phyloP scores from a whole-genome alignment of 2,329 filamentous ascomycete genomes.

The Aspergillus sp. region DNA sequence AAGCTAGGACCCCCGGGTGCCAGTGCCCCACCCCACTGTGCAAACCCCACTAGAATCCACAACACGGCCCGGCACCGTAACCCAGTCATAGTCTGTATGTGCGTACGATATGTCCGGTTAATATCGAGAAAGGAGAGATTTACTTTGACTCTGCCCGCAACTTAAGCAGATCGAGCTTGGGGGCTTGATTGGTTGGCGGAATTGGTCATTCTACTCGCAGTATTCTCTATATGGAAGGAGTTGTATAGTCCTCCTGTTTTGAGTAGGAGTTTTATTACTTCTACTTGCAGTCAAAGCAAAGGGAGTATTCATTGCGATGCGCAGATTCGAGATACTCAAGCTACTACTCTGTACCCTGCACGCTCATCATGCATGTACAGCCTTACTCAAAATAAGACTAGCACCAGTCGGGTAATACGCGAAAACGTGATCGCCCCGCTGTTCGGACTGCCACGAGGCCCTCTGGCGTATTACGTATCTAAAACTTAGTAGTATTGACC shows the following conservation, averaged over 20 bases:
- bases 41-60: not conserved
- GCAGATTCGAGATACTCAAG: not conserved
- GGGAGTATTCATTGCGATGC: too few species aligned
- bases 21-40: not conserved
- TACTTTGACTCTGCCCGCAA: too few species aligned
- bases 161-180: too few species aligned
- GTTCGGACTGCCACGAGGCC: slow-evolving; percentile 17
- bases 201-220: too few species aligned
- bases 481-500: not conserved
- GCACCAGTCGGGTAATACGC: not conserved
- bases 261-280: too few species aligned
- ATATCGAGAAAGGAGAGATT: too few species aligned
- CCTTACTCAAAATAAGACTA: slow-evolving; percentile 2
- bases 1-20: not conserved
- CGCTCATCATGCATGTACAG: slow-evolving; percentile 8
- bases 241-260: too few species aligned
- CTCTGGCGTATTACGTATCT: slow-evolving; percentile 1
- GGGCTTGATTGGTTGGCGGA: too few species aligned
- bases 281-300: too few species aligned
- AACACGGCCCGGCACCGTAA: not conserved
- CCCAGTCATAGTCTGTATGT: not conserved
- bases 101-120: too few species aligned
- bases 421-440: slow-evolving; percentile 16
- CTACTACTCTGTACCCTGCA: not conserved
- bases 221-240: too few species aligned